phyloP scores from a whole-genome alignment of 2,329 filamentous ascomycete genomes.

The Aplosporella prunicola region DNA sequence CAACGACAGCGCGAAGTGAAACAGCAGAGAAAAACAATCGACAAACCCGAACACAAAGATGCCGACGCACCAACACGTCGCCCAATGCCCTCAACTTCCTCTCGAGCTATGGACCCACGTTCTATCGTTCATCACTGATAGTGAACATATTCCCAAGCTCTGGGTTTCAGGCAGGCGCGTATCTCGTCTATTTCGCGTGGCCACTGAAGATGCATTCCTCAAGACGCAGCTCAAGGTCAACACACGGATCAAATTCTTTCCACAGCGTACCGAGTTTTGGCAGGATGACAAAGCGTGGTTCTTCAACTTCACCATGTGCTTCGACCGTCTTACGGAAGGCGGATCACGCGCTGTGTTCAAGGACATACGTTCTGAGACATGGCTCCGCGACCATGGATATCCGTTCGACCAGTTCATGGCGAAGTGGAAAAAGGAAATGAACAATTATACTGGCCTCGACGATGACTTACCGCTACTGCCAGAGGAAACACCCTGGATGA shows the following conservation, averaged over 20 bases:
- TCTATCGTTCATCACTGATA: background rate
- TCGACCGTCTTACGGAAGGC: background rate
- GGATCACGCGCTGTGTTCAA: no score
- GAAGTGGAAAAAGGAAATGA: background rate
- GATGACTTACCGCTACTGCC: no score
- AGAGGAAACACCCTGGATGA: no score
- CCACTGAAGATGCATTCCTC: background rate
- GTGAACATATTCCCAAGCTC: background rate
- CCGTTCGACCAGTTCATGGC: background rate
- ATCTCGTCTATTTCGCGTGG: background rate
- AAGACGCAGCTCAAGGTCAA: slow-evolving; percentile 1
- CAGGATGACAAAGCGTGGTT: background rate
- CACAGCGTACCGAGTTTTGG: background rate
- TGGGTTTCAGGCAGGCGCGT: slow-evolving; percentile 1
- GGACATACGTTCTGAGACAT: no score
- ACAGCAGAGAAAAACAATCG: background rate
- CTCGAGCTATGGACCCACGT: slow-evolving; percentile 6
- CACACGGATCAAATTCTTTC: no score
- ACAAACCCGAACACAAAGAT: background rate
- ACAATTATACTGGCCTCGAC: no score
- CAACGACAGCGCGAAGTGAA: no score
- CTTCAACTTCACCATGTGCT: background rate
- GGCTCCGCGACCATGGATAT: background rate
- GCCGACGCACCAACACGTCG: background rate
- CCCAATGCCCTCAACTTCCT: background rate